Conservation (phyloP, 2,329 filamentous ascomycete genomes). For the Talaromyces sp. region DNA sequence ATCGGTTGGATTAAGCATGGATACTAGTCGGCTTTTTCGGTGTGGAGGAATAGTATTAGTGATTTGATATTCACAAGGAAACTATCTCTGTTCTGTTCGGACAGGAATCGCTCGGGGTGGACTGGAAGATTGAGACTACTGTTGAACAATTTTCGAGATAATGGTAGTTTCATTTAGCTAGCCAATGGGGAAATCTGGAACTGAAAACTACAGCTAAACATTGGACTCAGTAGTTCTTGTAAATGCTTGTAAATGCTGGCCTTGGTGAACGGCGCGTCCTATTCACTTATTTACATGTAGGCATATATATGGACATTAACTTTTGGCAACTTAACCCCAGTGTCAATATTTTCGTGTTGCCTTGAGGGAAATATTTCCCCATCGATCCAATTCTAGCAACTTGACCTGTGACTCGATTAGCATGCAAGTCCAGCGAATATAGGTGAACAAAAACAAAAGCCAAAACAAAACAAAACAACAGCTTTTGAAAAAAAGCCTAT, state of each 20-base stretch:
- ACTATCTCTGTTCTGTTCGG: not conserved
- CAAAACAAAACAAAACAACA: not conserved
- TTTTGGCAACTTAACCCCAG: not conserved
- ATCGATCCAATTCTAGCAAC: not conserved
- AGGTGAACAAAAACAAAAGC: not conserved
- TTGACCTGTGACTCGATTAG: not conserved
- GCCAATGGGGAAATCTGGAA: not conserved
- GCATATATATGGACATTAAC: not conserved
- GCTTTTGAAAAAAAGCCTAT: not conserved
- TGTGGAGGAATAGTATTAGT: not conserved
- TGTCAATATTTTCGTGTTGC: too few relatives aligned
- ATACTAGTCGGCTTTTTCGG: not conserved
- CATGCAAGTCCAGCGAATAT: not conserved
- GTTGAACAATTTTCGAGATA: not conserved
- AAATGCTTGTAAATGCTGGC: not conserved
- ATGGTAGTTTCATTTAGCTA: not conserved
- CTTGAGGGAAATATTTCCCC: not conserved
- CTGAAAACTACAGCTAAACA: not conserved
- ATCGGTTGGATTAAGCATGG: not conserved
- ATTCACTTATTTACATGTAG: not conserved
- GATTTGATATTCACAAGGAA: not conserved
- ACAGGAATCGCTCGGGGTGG: not conserved
- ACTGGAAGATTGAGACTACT: not conserved
- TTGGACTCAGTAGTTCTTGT: not conserved
- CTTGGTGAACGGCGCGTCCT: not conserved